Evolutionary conservation across 176 grass and related monocot species (phyloP).

Genomic region (Triticum urartu): DNA sequence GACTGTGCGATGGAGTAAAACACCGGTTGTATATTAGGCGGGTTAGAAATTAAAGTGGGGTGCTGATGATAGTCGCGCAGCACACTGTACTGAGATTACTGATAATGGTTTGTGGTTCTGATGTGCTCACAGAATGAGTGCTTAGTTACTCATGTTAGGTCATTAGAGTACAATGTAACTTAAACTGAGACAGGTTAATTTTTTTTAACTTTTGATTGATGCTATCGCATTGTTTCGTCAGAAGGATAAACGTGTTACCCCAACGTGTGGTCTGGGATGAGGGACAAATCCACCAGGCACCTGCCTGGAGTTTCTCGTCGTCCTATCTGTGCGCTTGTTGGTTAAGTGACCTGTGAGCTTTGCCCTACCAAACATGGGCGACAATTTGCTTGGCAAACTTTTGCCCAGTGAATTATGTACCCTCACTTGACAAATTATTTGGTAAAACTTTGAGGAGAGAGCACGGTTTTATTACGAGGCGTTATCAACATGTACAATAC

Average conservation of each 20-base stretch:
- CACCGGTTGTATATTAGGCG: conserved; percentile 5
- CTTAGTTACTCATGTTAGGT: background rate
- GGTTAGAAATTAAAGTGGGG: background rate
- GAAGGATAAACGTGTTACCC: background rate
- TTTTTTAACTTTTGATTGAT: background rate
- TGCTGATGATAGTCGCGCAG: background rate
- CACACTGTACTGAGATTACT: background rate
- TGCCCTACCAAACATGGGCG: too few species aligned
- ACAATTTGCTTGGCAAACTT: too few species aligned
- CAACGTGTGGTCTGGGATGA: too few species aligned
- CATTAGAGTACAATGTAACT: background rate
- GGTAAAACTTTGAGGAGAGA: too few species aligned
- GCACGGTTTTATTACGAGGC: too few species aligned
- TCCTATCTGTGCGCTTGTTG: too few species aligned
- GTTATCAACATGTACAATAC: too few species aligned
- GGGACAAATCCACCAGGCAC: too few species aligned
- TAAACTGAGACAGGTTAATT: background rate
- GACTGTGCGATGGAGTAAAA: background rate
- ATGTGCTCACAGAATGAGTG: background rate
- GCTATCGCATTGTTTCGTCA: background rate
- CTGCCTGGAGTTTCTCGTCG: too few species aligned
- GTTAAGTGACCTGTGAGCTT: too few species aligned
- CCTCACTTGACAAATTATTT: too few species aligned
- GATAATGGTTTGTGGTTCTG: background rate
- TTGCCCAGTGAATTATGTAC: too few species aligned